phyloP scores from a whole-genome alignment of 177 flowering plant genomes.

The Vitis hybrid region DNA sequence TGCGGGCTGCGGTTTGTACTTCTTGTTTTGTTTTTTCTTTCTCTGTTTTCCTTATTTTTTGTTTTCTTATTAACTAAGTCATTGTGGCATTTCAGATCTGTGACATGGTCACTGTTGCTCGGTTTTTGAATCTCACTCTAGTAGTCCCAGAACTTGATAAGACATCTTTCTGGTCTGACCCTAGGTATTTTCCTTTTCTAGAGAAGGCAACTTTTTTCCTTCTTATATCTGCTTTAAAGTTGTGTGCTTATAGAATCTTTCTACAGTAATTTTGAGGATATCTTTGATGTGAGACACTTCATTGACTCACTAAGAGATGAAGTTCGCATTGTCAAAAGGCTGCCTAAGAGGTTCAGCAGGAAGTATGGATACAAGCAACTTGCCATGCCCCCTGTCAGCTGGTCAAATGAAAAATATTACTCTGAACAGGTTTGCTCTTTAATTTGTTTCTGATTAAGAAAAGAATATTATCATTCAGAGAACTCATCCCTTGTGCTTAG shows the following conservation, averaged over 20 bases:
- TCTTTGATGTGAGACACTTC: slow-evolving; percentile 87
- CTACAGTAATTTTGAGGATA: slow-evolving; percentile 89
- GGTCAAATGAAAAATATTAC: slow-evolving; percentile 94
- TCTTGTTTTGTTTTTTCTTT: slow-evolving; percentile 10
- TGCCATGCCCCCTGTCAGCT: slow-evolving; percentile 95
- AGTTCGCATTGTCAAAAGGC: slow-evolving; percentile 73
- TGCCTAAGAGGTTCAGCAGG: slow-evolving; percentile 65
- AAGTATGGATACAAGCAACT: slow-evolving; percentile 52
- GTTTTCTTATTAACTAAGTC: slow-evolving; percentile 10
- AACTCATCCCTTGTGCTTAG: too few species aligned
- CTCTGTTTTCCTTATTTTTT: background rate
- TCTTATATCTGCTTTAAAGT: background rate
- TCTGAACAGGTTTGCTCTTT: slow-evolving; percentile 67
- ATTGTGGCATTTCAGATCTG: slow-evolving; percentile 67
- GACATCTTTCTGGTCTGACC: slow-evolving; percentile 94
- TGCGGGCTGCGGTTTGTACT: slow-evolving; percentile 93
- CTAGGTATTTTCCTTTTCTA: slow-evolving; percentile 50
- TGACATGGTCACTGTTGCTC: slow-evolving; percentile 96
- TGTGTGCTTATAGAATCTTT: background rate
- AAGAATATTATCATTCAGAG: background rate
- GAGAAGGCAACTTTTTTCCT: background rate
- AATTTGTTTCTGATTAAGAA: background rate
- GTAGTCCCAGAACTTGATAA: slow-evolving; percentile 98
- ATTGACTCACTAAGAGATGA: slow-evolving; percentile 93
- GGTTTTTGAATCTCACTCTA: slow-evolving; percentile 85